phyloP scores from a whole-genome alignment of 2,329 filamentous ascomycete genomes.

The Hortaea werneckii region DNA sequence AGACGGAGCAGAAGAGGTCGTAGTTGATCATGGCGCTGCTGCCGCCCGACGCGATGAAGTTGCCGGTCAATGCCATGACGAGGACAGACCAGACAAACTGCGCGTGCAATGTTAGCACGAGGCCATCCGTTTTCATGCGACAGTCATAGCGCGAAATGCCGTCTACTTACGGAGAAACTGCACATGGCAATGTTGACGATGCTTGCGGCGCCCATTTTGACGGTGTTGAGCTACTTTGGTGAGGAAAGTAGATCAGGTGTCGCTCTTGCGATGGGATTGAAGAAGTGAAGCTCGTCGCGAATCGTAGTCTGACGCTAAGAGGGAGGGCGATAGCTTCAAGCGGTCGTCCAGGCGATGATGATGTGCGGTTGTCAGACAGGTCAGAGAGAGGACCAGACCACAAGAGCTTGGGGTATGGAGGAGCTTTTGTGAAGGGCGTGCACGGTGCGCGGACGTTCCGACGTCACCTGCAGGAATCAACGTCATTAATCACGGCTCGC shows the following conservation, averaged over 20 bases:
- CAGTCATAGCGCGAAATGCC: too few species aligned
- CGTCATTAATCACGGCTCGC: too few species aligned
- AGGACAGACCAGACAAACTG: constrained; percentile 52
- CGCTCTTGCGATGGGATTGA: neutral
- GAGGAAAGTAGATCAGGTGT: too few species aligned
- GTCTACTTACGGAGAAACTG: neutral
- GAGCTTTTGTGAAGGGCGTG: neutral
- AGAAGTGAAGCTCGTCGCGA: neutral
- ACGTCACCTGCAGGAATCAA: neutral
- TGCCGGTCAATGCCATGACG: constrained; percentile 51
- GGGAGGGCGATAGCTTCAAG: too few species aligned
- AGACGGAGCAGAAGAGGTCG: constrained; percentile 59
- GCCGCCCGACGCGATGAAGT: constrained; percentile 49
- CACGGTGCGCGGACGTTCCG: neutral
- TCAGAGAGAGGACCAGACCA: neutral
- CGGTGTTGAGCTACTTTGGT: neutral
- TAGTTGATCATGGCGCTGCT: constrained; percentile 49
- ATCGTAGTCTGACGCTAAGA: neutral
- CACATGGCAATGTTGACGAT: constrained; percentile 5
- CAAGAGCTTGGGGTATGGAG: neutral
- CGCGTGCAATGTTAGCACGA: constrained; percentile 1
- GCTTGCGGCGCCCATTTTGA: neutral
- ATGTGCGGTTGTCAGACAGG: neutral
- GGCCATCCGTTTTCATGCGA: too few species aligned
- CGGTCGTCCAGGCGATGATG: neutral